Evolutionary conservation across 1,284 basidiomycete species (phyloP), one percentile per base, ranked within the genome.

Genomic region (Cryptococcus jaspeensis): DNA sequence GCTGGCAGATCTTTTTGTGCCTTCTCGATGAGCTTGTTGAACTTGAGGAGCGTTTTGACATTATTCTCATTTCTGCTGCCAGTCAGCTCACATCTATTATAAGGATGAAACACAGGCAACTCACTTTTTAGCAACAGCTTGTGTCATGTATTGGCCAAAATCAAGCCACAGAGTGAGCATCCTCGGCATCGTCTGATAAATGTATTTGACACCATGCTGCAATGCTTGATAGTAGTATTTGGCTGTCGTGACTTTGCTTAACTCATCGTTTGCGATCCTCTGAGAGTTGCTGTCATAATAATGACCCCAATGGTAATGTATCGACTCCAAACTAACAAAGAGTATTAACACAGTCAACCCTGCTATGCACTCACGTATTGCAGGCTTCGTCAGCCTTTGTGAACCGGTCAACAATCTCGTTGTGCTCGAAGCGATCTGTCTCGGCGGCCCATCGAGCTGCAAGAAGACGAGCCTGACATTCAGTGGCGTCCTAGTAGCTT

Each of bases 151-250:
- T 70, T 94, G 92, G n/a, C 89, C 93, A 58, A 90, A 79, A 71
- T 98, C 93, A 50, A 99, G 81, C 94, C 95, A 99, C 43, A 99
- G 84, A 0, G 94, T 99, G 13, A 99, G 83, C 61, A 98, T 82
- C 38, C 96, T 85, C 0, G 96, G 95, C 66, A 99, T 85, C 0
- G 92, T 94, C 73, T 97, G 94, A 75, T 95, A 99, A 49, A 97
- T 89, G 76, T 89, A 98, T 80, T 99, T 99, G 45, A 93, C 92
- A 12, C 96, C 96, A 66, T 84, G 80, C 65, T 82, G 81, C 53
- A 95, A 85, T 0, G 93, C 89, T 61, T 83, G 85, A 5, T 84
- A 81, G 67, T 89, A 97, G 50, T 86, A 82, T 62, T 83, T 82
- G 65, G 77, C 81, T 84, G 69, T 84, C 52, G 70, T 62, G 63